These are phyloP conservation scores for Zygoascus sp. DNA, from an alignment of 1,139 yeast genomes.

Conservation along the genomic window DNA sequence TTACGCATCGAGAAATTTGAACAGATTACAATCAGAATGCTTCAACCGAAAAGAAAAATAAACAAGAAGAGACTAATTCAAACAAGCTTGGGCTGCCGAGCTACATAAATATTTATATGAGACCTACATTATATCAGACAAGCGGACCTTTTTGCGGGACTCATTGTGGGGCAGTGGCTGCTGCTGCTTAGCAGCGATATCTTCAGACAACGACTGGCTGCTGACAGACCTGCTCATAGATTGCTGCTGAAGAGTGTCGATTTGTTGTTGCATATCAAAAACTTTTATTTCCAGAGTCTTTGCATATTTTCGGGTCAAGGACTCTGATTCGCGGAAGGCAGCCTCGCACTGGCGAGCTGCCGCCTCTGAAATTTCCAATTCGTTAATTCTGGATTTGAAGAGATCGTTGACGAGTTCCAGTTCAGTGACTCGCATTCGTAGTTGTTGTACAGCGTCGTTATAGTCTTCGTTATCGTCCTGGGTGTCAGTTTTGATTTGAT, in stretches of 20 bases:
- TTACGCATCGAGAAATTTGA: no score
- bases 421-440: conserved; percentile 79
- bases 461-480: not conserved
- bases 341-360: conserved; percentile 22
- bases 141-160: conserved; percentile 6
- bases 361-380: conserved; percentile 49
- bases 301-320: conserved; percentile 9
- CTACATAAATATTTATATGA: not conserved
- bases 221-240: not conserved
- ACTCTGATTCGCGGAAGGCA: conserved; percentile 21
- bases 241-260: not conserved
- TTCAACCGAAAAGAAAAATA: no score
- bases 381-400: conserved; percentile 74
- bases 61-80: no score
- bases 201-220: not conserved
- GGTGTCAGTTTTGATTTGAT: not conserved
- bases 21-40: no score
- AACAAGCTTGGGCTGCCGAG: no score
- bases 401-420: conserved; percentile 85
- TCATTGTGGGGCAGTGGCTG: no score
- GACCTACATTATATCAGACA: conserved; percentile 9
- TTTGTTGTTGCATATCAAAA: not conserved
- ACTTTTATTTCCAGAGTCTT: conserved; percentile 9
- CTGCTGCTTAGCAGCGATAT: not conserved
- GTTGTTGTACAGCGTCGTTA: conserved; percentile 21